A percentile compares a stretch with the other conserved stretches of the same genome.
These are phyloP conservation scores for Pholiota microspora DNA, from an alignment of 768 basidiomycete genomes.

Conservation along the genomic window DNA sequence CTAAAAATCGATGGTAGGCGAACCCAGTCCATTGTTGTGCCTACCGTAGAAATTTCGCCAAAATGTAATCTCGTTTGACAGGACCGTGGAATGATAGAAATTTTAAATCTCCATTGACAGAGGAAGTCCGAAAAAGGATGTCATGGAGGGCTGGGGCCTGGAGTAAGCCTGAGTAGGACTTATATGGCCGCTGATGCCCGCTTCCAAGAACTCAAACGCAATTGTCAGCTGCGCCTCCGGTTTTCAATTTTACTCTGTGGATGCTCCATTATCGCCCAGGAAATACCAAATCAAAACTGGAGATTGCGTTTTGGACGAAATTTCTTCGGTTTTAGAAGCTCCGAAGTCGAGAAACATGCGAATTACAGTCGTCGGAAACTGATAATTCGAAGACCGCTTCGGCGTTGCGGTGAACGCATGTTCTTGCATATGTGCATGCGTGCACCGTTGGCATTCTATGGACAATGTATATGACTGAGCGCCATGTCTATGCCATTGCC, in stretches of 20 bases:
- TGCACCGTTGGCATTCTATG: not conserved
- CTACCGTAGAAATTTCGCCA: not conserved
- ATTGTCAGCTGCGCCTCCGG: too few species aligned
- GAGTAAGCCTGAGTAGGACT: not conserved
- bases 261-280: too few species aligned
- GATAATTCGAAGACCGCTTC: too few species aligned
- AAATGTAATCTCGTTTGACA: not conserved
- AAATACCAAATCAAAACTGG: too few species aligned
- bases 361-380: too few species aligned
- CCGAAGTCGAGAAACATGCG: too few species aligned
- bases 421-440: too few species aligned
- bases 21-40: not conserved
- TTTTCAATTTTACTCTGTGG: too few species aligned
- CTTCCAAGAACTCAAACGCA: too few species aligned
- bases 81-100: not conserved
- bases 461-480: not conserved
- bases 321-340: too few species aligned
- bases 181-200: not conserved
- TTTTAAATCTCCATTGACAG: not conserved
- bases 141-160: not conserved
- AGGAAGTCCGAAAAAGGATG: not conserved
- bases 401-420: not conserved
- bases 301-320: too few species aligned
- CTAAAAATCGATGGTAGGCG: not conserved
- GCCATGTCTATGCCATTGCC: not conserved